Percentiles rank a stretch among this genome's conserved stretches.
These are phyloP conservation scores for Boletales sp. DNA, from an alignment of 768 basidiomycete species.

Conservation along the genomic window DNA sequence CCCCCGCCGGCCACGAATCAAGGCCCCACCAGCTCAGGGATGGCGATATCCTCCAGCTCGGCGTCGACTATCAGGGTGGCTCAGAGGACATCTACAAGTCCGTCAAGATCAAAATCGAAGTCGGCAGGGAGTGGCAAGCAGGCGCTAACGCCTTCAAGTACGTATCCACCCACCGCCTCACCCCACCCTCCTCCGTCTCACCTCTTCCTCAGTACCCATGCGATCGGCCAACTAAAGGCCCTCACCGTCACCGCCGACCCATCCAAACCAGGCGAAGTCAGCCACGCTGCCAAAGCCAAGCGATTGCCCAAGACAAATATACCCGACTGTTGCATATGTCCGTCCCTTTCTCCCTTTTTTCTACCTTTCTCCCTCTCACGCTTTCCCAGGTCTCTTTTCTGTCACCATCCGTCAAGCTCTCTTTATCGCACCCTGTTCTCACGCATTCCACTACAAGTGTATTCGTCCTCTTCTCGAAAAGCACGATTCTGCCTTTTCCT, in stretches of 20 bases:
- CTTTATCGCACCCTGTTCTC: constrained; percentile 97
- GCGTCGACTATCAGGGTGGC: constrained; percentile 97
- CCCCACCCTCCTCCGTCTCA: neutral
- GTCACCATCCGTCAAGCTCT: constrained; percentile 94
- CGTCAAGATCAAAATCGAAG: constrained; percentile 92
- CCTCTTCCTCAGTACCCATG: constrained; percentile 49
- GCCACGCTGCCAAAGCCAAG: constrained; percentile 20
- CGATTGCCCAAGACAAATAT: constrained; percentile 41
- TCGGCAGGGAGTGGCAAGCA: constrained; percentile 89
- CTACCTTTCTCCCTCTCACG: constrained; percentile 5
- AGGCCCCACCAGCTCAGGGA: constrained; percentile 79
- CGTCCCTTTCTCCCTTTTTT: constrained; percentile 20
- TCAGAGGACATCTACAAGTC: constrained; percentile 96
- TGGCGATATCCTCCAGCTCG: constrained; percentile 91
- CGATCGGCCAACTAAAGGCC: constrained; percentile 77
- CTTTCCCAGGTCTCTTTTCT: constrained; percentile 58
- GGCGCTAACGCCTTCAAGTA: constrained; percentile 87
- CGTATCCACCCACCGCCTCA: neutral
- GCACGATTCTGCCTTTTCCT: constrained; percentile 93
- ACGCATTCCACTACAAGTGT: constrained; percentile 96
- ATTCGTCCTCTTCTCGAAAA: constrained; percentile 84
- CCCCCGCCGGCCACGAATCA: constrained; percentile 78
- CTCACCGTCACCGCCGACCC: constrained; percentile 45
- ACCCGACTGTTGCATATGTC: constrained; percentile 93
- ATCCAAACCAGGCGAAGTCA: constrained; percentile 7